Conservation (phyloP, 371 early-diverging fungal species). For the Mortierella sp. region DNA sequence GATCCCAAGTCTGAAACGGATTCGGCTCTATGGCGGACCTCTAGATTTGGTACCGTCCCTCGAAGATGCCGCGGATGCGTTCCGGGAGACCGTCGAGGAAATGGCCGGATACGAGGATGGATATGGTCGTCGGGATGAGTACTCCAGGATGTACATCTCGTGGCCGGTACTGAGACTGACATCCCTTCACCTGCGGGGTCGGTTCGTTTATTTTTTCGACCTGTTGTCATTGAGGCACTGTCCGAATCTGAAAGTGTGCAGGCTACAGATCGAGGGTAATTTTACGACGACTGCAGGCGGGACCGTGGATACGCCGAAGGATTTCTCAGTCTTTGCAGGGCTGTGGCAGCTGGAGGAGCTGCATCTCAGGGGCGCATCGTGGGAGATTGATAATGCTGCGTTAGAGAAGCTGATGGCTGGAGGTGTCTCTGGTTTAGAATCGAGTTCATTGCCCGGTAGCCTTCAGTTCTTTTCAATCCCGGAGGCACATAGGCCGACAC, state of each 20-base stretch:
- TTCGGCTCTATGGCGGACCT: slow-evolving; percentile 30
- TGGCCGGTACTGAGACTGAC: slow-evolving; percentile 25
- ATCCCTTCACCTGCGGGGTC: slow-evolving; percentile 17
- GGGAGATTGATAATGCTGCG: slow-evolving; percentile 18
- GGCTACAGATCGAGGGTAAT: slow-evolving; percentile 17
- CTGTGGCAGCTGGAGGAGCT: slow-evolving; percentile 27
- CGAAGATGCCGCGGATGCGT: slow-evolving; percentile 38
- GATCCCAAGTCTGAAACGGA: slow-evolving; percentile 6
- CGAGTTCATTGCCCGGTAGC: neutral
- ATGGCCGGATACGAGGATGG: slow-evolving; percentile 30
- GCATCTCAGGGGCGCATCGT: slow-evolving; percentile 24
- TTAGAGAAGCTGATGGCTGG: slow-evolving; percentile 9
- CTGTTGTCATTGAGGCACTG: slow-evolving; percentile 18
- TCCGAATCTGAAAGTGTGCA: slow-evolving; percentile 16
- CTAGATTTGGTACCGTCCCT: slow-evolving; percentile 23
- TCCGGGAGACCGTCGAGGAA: slow-evolving; percentile 36
- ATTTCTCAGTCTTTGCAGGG: slow-evolving; percentile 12
- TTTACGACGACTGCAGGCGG: neutral
- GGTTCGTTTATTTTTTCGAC: slow-evolving; percentile 33
- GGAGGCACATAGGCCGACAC: slow-evolving; percentile 4
- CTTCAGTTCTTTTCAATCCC: slow-evolving; percentile 14
- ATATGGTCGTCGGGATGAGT: slow-evolving; percentile 10
- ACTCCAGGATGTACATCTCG: slow-evolving; percentile 17
- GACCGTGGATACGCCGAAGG: neutral
- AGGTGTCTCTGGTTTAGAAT: neutral